Evolutionary conservation across 495 filamentous ascomycete species (phyloP).

Genomic region (Cladorrhinum samala): DNA sequence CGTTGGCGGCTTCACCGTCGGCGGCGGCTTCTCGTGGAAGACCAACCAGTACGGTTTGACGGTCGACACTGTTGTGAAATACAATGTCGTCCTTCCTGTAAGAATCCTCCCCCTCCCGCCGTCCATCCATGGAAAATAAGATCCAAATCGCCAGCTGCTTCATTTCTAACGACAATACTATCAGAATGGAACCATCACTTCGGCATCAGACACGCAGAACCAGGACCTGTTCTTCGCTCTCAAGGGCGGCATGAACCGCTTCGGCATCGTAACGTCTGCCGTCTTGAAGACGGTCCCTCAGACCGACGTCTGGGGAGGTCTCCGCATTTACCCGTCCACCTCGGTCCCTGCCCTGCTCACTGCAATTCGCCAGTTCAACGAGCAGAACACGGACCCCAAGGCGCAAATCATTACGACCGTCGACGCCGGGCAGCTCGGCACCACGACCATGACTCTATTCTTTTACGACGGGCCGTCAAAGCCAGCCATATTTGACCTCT

Average conservation of each 20-base stretch:
- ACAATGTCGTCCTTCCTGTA: slow-evolving; percentile 21
- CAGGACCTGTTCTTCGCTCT: slow-evolving; percentile 54
- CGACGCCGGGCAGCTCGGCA: slow-evolving; percentile 37
- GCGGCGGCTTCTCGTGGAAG: slow-evolving; percentile 28
- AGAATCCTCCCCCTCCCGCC: background rate
- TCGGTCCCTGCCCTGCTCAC: slow-evolving; percentile 39
- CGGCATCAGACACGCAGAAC: slow-evolving; percentile 24
- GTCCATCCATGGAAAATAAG: background rate
- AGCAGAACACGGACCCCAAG: slow-evolving; percentile 28
- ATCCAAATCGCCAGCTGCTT: too few species aligned
- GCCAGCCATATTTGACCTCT: slow-evolving; percentile 49
- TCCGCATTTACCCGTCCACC: slow-evolving; percentile 36
- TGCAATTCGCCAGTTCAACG: slow-evolving; percentile 46
- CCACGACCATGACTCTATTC: slow-evolving; percentile 48
- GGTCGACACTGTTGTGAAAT: slow-evolving; percentile 18
- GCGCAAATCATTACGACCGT: slow-evolving; percentile 50
- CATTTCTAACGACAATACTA: too few species aligned
- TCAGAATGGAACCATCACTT: slow-evolving; percentile 23
- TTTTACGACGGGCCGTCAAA: slow-evolving; percentile 57
- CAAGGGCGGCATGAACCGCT: slow-evolving; percentile 45
- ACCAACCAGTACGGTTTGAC: slow-evolving; percentile 26
- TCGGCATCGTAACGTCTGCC: slow-evolving; percentile 49
- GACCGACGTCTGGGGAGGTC: slow-evolving; percentile 28
- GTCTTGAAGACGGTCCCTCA: slow-evolving; percentile 40
- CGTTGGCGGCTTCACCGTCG: slow-evolving; percentile 24